These are phyloP conservation scores for Cystobasidium onofrii DNA, from an alignment of 768 basidiomycete species.

Conservation along the genomic window DNA sequence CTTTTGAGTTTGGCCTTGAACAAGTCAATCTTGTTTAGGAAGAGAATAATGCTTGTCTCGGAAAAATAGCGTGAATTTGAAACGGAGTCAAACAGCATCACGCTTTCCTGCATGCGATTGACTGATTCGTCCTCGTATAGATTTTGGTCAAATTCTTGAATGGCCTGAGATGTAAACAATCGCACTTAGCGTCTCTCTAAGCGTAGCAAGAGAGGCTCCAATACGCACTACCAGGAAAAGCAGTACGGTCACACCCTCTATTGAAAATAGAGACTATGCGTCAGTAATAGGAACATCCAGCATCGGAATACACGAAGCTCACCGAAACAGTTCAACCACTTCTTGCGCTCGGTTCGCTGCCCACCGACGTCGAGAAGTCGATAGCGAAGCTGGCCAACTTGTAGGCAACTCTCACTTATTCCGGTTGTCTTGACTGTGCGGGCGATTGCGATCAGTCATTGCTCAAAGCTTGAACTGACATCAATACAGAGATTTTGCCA, in stretches of 20 bases:
- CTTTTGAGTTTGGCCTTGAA: constrained; percentile 8
- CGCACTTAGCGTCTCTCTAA: too few relatives aligned
- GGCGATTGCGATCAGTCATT: too few relatives aligned
- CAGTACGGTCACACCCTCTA: constrained; percentile 29
- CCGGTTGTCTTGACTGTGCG: constrained; percentile 80
- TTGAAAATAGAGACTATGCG: background rate
- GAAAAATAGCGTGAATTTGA: constrained; percentile 29
- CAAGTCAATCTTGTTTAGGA: constrained; percentile 30
- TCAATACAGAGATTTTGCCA: background rate
- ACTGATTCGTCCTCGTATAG: constrained; percentile 29
- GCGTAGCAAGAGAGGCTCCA: too few relatives aligned
- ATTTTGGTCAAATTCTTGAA: constrained; percentile 26
- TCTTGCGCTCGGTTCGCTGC: constrained; percentile 78
- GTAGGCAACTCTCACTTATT: constrained; percentile 92
- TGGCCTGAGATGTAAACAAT: background rate
- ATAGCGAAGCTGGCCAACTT: constrained; percentile 49
- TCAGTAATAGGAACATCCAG: background rate
- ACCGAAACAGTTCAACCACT: constrained; percentile 53
- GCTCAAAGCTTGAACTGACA: background rate
- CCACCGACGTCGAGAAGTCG: constrained; percentile 87
- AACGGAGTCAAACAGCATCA: constrained; percentile 21
- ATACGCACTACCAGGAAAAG: constrained; percentile 25
- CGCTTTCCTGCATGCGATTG: constrained; percentile 16
- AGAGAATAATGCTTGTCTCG: constrained; percentile 15
- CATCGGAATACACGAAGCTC: background rate